phyloP scores from a whole-genome alignment of 2,329 filamentous ascomycete genomes.

The Trichoderma citrinoviride region DNA sequence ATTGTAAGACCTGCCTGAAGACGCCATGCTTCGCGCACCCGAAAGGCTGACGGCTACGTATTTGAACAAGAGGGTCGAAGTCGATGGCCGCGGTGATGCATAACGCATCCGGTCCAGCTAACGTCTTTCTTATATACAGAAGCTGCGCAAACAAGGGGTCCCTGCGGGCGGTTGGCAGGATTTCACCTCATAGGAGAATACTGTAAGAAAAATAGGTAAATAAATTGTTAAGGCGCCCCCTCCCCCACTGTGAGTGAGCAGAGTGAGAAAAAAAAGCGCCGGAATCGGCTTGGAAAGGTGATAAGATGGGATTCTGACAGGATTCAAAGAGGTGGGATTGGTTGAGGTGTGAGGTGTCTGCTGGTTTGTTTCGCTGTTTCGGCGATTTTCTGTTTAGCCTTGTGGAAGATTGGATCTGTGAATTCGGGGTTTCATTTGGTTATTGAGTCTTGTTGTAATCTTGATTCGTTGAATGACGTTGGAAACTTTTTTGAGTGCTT shows the following conservation, averaged over 20 bases:
- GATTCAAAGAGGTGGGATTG: neutral
- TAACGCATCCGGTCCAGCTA: conserved; percentile 35
- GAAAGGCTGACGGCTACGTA: conserved; percentile 23
- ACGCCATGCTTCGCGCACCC: conserved; percentile 31
- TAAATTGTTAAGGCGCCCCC: neutral
- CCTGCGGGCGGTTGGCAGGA: neutral
- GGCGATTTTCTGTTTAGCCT: neutral
- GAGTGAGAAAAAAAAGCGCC: conserved; percentile 14
- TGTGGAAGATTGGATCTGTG: neutral
- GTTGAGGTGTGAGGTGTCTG: neutral
- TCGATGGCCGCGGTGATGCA: conserved; percentile 32
- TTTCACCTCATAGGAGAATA: conserved; percentile 2
- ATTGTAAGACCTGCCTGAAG: conserved; percentile 36
- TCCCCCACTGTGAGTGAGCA: conserved; percentile 2
- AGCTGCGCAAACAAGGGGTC: neutral
- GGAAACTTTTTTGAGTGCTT: neutral
- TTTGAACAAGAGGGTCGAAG: conserved; percentile 27
- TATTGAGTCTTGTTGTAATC: neutral
- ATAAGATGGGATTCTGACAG: neutral
- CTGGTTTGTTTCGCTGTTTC: neutral
- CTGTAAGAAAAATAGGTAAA: neutral
- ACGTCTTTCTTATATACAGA: neutral
- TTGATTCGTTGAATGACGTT: neutral
- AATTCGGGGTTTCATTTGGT: neutral
- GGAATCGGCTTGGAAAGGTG: conserved; percentile 1